phyloP scores from a whole-genome alignment of 2,329 filamentous ascomycete genomes.

The Monosporascus sp. region DNA sequence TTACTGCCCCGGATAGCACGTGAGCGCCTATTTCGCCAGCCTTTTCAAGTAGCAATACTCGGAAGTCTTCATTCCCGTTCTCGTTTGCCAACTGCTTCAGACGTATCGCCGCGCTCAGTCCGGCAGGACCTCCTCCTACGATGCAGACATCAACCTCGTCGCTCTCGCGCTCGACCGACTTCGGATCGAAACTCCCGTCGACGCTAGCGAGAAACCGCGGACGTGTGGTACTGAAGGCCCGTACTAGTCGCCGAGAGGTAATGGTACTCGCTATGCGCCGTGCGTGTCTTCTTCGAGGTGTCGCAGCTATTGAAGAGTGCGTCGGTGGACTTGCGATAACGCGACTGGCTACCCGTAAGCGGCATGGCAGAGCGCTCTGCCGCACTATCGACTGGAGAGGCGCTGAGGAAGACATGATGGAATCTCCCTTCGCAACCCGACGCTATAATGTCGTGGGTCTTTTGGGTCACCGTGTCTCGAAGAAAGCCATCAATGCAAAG shows the following conservation, averaged over 20 bases:
- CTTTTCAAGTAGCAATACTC: constrained; percentile 89
- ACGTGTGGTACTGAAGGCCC: constrained; percentile 32
- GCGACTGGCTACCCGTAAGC: constrained; percentile 11
- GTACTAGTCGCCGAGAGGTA: constrained; percentile 9
- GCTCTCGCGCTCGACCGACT: constrained; percentile 72
- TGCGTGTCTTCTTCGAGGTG: constrained; percentile 10
- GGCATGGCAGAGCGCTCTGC: constrained; percentile 16
- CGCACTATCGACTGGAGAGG: constrained; percentile 21
- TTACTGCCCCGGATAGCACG: constrained; percentile 91
- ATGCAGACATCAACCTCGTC: constrained; percentile 97
- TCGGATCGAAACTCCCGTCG: constrained; percentile 60
- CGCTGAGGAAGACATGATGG: constrained; percentile 21
- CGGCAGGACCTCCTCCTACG: constrained; percentile 90
- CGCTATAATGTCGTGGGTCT: background rate
- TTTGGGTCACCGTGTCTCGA: background rate
- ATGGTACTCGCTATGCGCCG: constrained; percentile 6
- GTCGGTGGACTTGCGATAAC: constrained; percentile 10
- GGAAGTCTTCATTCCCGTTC: constrained; percentile 91
- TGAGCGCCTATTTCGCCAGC: constrained; percentile 92
- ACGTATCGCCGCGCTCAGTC: constrained; percentile 86
- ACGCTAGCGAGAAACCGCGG: constrained; percentile 23
- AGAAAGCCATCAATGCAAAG: background rate
- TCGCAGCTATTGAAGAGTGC: constrained; percentile 13
- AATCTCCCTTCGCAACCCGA: background rate
- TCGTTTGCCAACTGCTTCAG: constrained; percentile 94